Conservation (phyloP, 306 rosid species). For the cucumber (Cucumis sativus) region Cucumber_9930_V3 NC_026656.2:22394501-22395000, state of each 20-base stretch:
- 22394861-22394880: not conserved
- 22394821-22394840: not conserved
- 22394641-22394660: too few species aligned
- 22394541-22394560: too few species aligned
- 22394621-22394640: too few species aligned
- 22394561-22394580: too few species aligned
- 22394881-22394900: not conserved
- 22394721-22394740: not conserved
- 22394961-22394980: not conserved
- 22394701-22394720: too few species aligned
- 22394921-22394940: not conserved
- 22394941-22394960: not conserved
- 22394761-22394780: not conserved
- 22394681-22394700: too few species aligned
- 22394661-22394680: too few species aligned
- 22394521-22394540: too few species aligned
- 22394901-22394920: not conserved
- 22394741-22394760: not conserved
- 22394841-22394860: not conserved
- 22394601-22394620: too few species aligned
- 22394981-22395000: not conserved
- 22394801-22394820: not conserved
- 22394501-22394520: too few species aligned
- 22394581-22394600: too few species aligned
- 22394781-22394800: not conserved